Conservation (phyloP, 371 early-diverging fungal genomes). For the Ordospora pajunii region DNA sequence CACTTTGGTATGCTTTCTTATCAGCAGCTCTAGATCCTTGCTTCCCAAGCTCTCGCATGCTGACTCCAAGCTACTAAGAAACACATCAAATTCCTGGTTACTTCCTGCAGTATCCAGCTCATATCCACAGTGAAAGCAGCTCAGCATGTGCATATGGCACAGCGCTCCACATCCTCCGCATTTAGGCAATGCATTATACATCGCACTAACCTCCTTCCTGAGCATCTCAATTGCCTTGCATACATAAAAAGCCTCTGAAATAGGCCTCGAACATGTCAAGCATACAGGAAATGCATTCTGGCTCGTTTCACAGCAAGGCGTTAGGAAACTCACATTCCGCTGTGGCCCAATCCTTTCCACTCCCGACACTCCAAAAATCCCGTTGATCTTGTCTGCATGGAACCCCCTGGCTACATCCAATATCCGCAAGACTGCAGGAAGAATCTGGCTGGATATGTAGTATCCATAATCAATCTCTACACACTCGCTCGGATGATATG, state of each 20-base stretch:
- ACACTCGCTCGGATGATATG: constrained; percentile 75
- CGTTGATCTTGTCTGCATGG: constrained; percentile 13
- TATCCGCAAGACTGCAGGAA: constrained; percentile 70
- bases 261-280: constrained; percentile 34
- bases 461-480: constrained; percentile 71
- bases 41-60: constrained; percentile 16
- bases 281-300: constrained; percentile 44
- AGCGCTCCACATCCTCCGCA: constrained; percentile 42
- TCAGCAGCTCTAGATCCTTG: constrained; percentile 1
- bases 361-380: constrained; percentile 41
- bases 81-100: constrained; percentile 51
- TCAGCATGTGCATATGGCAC: neutral
- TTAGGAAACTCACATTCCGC: constrained; percentile 30
- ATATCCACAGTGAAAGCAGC: constrained; percentile 39
- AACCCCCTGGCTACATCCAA: constrained; percentile 8
- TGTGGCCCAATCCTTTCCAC: neutral
- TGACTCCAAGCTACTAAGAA: constrained; percentile 5
- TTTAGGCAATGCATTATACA: constrained; percentile 27
- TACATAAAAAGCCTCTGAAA: constrained; percentile 34
- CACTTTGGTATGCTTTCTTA: neutral
- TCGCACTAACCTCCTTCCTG: constrained; percentile 8
- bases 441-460: constrained; percentile 86
- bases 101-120: constrained; percentile 4
- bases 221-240: constrained; percentile 34
- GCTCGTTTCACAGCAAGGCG: constrained; percentile 52